These are phyloP conservation scores for Carex pumila DNA, from an alignment of 176 grass and related monocot species.

Conservation along the genomic window DNA sequence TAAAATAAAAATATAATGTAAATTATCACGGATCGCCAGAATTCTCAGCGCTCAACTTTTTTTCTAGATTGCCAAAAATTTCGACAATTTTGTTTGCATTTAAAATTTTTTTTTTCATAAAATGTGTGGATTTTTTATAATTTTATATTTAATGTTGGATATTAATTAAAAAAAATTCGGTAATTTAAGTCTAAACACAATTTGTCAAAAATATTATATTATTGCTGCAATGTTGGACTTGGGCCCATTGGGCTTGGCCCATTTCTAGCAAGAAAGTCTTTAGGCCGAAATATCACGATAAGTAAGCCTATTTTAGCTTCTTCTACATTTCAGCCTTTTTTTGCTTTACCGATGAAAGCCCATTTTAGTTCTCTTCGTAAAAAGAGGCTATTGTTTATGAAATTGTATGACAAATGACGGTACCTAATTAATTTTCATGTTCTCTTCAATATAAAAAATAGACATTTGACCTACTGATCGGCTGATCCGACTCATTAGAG, in stretches of 20 bases:
- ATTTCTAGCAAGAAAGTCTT: neutral
- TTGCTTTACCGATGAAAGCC: neutral
- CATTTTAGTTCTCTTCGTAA: neutral
- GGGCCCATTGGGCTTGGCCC: neutral
- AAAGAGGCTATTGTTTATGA: neutral
- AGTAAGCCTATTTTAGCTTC: neutral
- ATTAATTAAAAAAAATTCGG: no score
- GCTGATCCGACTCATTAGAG: neutral
- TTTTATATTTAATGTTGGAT: no score
- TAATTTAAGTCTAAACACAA: no score
- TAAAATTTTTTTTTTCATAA: no score
- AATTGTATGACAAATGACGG: neutral
- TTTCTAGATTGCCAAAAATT: no score
- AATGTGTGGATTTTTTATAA: no score
- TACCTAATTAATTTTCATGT: neutral
- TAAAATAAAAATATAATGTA: no score
- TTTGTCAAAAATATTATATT: no score
- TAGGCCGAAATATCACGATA: neutral
- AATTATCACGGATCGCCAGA: no score
- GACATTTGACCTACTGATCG: neutral
- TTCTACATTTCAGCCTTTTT: neutral
- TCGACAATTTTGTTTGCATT: no score
- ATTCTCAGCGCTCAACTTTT: no score
- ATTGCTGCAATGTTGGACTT: neutral
- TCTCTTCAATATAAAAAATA: neutral